These are phyloP conservation scores for Colletotrichum sp. DNA, from an alignment of 2,329 filamentous ascomycete species.

Conservation along the genomic window DNA sequence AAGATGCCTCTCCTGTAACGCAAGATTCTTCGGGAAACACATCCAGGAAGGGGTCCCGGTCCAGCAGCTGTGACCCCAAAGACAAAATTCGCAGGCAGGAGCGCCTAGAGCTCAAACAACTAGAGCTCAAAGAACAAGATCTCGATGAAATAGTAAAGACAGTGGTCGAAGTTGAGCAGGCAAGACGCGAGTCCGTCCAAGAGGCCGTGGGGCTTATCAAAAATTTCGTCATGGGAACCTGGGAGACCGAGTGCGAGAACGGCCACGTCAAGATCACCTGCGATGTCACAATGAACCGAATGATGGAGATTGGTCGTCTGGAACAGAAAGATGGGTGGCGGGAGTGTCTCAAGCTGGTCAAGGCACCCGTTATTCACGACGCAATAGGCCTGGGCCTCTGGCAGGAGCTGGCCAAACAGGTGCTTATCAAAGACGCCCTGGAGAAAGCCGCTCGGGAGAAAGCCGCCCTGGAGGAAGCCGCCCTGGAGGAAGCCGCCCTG, in stretches of 20 bases:
- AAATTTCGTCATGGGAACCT: neutral
- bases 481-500: too few species aligned
- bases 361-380: constrained; percentile 15
- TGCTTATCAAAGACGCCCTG: neutral
- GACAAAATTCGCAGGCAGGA: neutral
- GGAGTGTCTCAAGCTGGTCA: constrained; percentile 7
- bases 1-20: neutral
- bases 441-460: neutral
- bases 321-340: neutral
- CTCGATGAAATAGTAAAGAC: too few species aligned
- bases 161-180: neutral
- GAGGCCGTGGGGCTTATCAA: neutral
- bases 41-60: neutral
- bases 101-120: too few species aligned
- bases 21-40: neutral
- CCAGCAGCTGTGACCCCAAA: neutral
- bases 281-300: neutral
- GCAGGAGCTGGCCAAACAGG: neutral
- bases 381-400: neutral
- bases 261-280: constrained; percentile 15
- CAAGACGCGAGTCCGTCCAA: neutral
- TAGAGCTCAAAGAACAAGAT: too few species aligned
- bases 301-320: neutral
- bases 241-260: neutral
- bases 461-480: too few species aligned